These are phyloP conservation scores for Fraxinus platypoda DNA, from an alignment of 305 asterid genomes.

Conservation along the genomic window DNA sequence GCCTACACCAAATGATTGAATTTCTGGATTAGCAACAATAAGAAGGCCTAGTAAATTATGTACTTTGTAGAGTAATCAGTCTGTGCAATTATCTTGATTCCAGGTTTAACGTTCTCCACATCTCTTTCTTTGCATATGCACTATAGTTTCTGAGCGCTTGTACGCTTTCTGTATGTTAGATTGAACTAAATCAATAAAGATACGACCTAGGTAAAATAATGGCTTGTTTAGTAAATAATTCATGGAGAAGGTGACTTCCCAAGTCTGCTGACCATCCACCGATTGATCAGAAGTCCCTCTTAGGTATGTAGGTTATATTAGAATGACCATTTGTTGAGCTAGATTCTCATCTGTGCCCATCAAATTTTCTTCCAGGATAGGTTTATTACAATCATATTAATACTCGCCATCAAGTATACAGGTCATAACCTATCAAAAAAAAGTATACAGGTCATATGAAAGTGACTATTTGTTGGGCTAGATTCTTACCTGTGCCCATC, in stretches of 20 bases:
- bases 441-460: background rate
- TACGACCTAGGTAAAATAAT: background rate
- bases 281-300: background rate
- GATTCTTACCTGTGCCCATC: background rate
- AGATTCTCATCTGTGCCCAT: background rate
- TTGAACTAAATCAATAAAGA: constrained; percentile 17
- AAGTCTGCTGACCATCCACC: background rate
- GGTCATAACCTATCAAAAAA: no score
- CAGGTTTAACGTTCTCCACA: constrained; percentile 1
- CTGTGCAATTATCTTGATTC: background rate
- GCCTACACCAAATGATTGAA: background rate
- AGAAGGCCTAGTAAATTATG: background rate
- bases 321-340: background rate
- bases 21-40: background rate
- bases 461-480: background rate
- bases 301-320: background rate
- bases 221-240: constrained; percentile 7
- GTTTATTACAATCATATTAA: background rate
- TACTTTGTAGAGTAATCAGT: background rate
- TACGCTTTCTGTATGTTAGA: background rate
- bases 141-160: background rate
- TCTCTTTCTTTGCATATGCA: background rate
- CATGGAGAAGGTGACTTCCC: background rate
- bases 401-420: background rate
- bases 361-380: background rate